Percentiles rank a stretch among this genome's conserved stretches.
These are phyloP conservation scores for Anisodus acutangulus DNA, from an alignment of 257 asterid species.

Conservation along the genomic window DNA sequence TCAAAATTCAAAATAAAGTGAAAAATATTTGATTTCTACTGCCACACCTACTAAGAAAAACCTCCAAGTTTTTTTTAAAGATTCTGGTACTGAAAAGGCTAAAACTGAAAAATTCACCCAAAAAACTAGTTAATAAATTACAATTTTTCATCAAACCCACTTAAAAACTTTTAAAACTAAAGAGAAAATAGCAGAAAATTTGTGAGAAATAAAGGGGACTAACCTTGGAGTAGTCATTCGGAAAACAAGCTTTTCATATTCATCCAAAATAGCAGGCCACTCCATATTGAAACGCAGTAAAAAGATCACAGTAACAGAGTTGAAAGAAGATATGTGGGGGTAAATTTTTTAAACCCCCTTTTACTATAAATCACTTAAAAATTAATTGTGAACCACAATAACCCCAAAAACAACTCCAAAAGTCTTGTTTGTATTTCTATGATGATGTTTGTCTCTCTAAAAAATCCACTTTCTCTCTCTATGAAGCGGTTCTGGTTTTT, in stretches of 20 bases:
- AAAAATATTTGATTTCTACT: no score
- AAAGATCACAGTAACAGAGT: not conserved
- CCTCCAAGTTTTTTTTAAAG: no score
- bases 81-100: no score
- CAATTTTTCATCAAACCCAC: not conserved
- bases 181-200: no score
- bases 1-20: no score
- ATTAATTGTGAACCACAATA: not conserved
- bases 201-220: not conserved
- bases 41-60: no score
- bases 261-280: constrained; percentile 82
- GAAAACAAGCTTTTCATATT: constrained; percentile 83
- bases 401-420: constrained; percentile 8
- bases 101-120: no score
- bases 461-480: constrained; percentile 39
- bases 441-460: constrained; percentile 32
- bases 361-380: not conserved
- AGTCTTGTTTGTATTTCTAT: not conserved
- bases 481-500: not conserved
- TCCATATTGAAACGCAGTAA: constrained; percentile 47
- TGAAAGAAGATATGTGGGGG: not conserved
- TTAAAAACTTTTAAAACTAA: no score
- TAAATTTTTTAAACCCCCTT: not conserved
- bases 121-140: not conserved
- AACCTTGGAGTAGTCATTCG: constrained; percentile 97